These are phyloP conservation scores for Vigna trinervia DNA, from an alignment of 306 rosid species.

Conservation along the genomic window DNA sequence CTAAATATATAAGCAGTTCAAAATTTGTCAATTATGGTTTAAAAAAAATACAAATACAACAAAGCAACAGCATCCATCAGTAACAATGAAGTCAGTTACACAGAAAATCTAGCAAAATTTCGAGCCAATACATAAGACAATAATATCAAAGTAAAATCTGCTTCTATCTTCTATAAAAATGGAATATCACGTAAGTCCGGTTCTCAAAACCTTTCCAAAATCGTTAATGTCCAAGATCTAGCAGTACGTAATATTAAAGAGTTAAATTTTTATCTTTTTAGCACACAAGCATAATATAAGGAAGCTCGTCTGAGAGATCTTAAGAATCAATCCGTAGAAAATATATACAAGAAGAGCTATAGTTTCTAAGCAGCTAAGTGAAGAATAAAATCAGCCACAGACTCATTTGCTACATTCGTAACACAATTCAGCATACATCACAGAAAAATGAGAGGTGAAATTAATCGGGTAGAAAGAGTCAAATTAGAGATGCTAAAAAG, in stretches of 20 bases:
- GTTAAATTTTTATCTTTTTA: background rate
- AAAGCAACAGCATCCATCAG: background rate
- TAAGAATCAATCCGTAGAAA: background rate
- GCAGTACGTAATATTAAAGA: background rate
- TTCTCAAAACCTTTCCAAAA: background rate
- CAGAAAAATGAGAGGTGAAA: background rate
- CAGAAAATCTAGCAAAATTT: background rate
- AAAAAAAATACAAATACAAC: background rate
- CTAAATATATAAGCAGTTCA: background rate
- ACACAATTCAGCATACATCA: background rate
- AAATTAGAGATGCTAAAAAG: background rate
- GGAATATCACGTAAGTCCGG: background rate
- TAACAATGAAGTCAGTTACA: background rate
- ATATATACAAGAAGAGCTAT: background rate
- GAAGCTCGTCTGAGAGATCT: background rate
- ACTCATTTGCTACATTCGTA: background rate
- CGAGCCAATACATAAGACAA: background rate
- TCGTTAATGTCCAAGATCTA: constrained; percentile 1
- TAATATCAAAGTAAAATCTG: background rate
- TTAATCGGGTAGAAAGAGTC: background rate
- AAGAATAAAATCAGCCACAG: background rate
- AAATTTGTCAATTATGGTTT: background rate
- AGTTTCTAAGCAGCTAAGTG: background rate
- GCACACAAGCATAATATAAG: background rate
- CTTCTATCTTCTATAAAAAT: background rate